Conservation (phyloP, 805 yeast species). For the Tetrapisispora arboricola region DNA sequence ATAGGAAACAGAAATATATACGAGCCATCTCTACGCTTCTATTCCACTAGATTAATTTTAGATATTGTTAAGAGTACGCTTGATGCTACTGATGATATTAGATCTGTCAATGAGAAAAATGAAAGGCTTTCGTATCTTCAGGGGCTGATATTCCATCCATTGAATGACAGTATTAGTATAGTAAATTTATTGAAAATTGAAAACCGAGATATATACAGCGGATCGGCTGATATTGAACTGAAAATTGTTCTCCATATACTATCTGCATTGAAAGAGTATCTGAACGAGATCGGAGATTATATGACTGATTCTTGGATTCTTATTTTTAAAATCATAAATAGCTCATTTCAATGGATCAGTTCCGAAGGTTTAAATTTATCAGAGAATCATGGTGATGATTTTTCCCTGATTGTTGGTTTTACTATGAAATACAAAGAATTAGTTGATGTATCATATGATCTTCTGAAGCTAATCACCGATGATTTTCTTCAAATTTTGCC, state of each 20-base stretch:
- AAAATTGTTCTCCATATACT: slow-evolving; percentile 56
- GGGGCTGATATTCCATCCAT: slow-evolving; percentile 37
- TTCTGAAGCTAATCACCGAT: slow-evolving; percentile 72
- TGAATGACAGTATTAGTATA: slow-evolving; percentile 36
- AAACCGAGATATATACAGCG: slow-evolving; percentile 28
- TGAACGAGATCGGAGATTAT: slow-evolving; percentile 65
- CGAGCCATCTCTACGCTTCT: slow-evolving; percentile 35
- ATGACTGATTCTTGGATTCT: slow-evolving; percentile 61
- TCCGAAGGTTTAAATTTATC: slow-evolving; percentile 15
- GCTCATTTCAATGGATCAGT: slow-evolving; percentile 43
- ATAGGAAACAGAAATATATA: slow-evolving; percentile 35
- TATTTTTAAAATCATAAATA: slow-evolving; percentile 48
- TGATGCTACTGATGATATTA: slow-evolving; percentile 16
- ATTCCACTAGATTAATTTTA: slow-evolving; percentile 44
- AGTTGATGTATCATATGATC: slow-evolving; percentile 60
- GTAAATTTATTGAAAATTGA: slow-evolving; percentile 29
- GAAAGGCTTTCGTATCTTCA: slow-evolving; percentile 30
- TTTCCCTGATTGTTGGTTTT: slow-evolving; percentile 27
- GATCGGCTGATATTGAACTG: slow-evolving; percentile 43
- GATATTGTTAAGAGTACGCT: slow-evolving; percentile 33
- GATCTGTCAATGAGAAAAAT: slow-evolving; percentile 11
- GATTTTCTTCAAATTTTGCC: slow-evolving; percentile 76
- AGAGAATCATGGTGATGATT: slow-evolving; percentile 21
- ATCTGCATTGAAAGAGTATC: slow-evolving; percentile 55
- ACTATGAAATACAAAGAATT: slow-evolving; percentile 42